phyloP scores from a whole-genome alignment of 148 eudicot species.

The Hydrangea macrophylla region DNA sequence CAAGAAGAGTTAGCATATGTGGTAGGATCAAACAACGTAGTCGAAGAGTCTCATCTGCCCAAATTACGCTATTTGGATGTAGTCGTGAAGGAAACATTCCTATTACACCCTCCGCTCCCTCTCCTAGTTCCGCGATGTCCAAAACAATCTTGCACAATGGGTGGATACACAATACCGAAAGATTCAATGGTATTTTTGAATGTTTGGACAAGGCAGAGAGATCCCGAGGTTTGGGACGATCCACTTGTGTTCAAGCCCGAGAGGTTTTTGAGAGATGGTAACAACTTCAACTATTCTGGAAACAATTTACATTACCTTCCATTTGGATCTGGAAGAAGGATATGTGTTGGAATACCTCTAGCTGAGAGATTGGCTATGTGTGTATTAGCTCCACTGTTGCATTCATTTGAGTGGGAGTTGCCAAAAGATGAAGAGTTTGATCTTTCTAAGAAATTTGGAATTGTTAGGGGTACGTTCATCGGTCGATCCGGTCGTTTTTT shows the following conservation, averaged over 20 bases:
- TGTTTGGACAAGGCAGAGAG: constrained; percentile 29
- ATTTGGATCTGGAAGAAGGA: constrained; percentile 48
- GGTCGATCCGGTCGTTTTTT: no score
- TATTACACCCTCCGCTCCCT: constrained; percentile 30
- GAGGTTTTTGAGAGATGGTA: constrained; percentile 21
- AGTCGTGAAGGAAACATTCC: no score
- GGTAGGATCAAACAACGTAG: constrained; percentile 20
- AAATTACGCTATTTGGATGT: no score
- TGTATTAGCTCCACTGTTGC: constrained; percentile 34
- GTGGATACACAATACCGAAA: constrained; percentile 29
- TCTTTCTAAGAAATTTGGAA: constrained; percentile 33
- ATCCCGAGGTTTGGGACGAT: constrained; percentile 20
- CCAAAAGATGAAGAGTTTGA: constrained; percentile 33
- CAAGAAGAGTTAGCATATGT: constrained; percentile 34
- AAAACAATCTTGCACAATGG: constrained; percentile 9
- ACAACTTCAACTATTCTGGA: constrained; percentile 23
- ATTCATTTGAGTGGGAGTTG: constrained; percentile 36
- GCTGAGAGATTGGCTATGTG: constrained; percentile 31
- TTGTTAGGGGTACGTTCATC: no score
- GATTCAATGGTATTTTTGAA: constrained; percentile 21
- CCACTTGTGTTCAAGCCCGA: constrained; percentile 24
- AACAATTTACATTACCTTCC: constrained; percentile 37
- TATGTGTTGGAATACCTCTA: constrained; percentile 33
- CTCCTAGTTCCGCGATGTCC: constrained; percentile 30
- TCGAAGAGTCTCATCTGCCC: no score